Base-by-base conservation (phyloP, 768 basidiomycete species). In the Paxillus rubicundulus region DNA sequence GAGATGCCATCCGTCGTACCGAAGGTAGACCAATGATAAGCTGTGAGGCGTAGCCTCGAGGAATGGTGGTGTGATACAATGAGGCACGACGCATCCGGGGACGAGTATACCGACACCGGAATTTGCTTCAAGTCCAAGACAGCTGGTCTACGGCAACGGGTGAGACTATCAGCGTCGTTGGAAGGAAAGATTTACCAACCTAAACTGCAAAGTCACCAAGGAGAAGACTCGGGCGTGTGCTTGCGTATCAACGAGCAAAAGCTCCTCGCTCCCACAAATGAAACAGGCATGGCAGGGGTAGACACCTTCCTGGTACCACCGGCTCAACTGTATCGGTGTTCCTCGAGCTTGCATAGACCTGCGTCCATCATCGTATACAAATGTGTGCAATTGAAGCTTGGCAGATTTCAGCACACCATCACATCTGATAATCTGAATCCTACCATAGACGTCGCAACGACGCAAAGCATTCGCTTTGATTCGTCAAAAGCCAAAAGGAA, bases 11-110 rank as follows among this genome's bases (percentile, higher is more conserved):
- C 59, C 0, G 72, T 68, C 0, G 78, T 76, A 3, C 83, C 84
- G 52, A 85, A 82, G 1, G 80, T 79, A 9, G 66, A 69, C 79
- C 78, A 82, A 57, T 84, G 84, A 55, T 77, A 82, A 0, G 75
- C 75, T 2, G 66, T 72, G 5, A 79, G 44, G 41, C 46, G 34
- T 4, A 52, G 27, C 27, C 55, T 27, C 36, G 62, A 58, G 14
- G 58, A 56, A 30, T 59, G 47, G 2, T 47, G 47, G 34, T 73
- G 67, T 5, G 70, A 55, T 2, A 72, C 62, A 21, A 83, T 33
- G 17, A 84, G 60, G 56, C 81, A 83, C 18, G 82, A 70, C 0
- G 80, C 81, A 56, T 84, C 82, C 0, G 82, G 80, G 0, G 82
- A 74, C 2, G 80, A 74, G 59, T 68, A 63, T 17, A 74, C 68